A percentile compares a stretch with the other conserved stretches of the same genome.
phyloP scores from a whole-genome alignment of 495 filamentous ascomycete species.

The Annulohypoxylon maeteangense region DNA sequence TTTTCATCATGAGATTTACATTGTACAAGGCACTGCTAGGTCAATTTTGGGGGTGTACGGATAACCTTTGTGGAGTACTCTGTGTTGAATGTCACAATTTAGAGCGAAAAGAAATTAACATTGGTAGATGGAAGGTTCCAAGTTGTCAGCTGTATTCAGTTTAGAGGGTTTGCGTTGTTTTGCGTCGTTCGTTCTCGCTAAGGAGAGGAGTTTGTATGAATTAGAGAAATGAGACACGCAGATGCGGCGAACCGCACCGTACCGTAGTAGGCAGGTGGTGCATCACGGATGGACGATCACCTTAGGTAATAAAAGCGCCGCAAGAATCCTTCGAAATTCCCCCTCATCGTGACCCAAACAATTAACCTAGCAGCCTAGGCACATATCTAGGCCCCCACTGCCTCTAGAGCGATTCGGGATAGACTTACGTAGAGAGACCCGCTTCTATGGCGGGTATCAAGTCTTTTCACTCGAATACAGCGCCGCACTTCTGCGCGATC shows the following conservation, averaged over 20 bases:
- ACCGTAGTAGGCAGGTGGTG: not conserved
- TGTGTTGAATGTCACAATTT: constrained; percentile 12
- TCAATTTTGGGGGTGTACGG: not conserved
- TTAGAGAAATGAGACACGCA: not conserved
- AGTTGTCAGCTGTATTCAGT: not conserved
- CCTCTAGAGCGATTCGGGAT: not conserved
- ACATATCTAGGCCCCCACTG: not conserved
- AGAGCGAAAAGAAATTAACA: constrained; percentile 12
- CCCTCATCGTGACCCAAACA: not conserved
- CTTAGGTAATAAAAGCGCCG: constrained; percentile 5
- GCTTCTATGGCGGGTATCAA: not conserved
- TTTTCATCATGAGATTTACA: constrained; percentile 1
- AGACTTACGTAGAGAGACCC: not conserved
- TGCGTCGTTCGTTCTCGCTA: not conserved
- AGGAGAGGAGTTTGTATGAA: not conserved
- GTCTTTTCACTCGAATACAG: not conserved
- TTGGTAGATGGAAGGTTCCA: no score
- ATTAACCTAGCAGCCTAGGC: not conserved
- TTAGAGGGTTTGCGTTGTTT: not conserved
- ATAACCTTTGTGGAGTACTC: not conserved
- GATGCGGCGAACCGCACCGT: not conserved
- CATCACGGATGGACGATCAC: not conserved
- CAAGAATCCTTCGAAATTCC: not conserved
- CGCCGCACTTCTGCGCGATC: not conserved
- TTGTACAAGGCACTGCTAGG: constrained; percentile 3